Conservation (phyloP, 106 monocot genomes). For the Vanilla planifolia region DNA sequence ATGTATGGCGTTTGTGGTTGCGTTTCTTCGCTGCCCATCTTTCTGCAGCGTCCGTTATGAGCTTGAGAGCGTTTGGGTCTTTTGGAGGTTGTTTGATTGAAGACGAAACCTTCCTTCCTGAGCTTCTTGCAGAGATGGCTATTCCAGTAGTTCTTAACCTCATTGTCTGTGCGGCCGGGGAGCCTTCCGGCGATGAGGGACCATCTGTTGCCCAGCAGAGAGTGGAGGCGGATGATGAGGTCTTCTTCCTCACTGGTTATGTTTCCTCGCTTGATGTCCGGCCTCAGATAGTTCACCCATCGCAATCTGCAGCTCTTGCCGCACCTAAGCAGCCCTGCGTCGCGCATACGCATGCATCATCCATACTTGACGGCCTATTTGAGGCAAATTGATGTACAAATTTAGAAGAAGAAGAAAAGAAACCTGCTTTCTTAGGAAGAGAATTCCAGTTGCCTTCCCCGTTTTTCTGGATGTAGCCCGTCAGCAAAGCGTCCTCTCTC, state of each 20-base stretch:
- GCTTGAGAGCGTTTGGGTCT: background rate
- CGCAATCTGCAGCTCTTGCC: conserved; percentile 34
- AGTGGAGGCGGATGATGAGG: conserved; percentile 31
- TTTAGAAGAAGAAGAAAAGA: background rate
- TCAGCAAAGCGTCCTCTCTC: conserved; percentile 12
- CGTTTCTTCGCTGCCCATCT: too few species aligned
- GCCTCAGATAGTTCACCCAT: conserved; percentile 35
- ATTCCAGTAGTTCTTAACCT: conserved; percentile 39
- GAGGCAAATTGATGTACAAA: background rate
- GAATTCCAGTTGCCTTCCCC: conserved; percentile 20
- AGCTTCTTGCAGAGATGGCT: conserved; percentile 26
- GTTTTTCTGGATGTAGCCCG: conserved; percentile 8
- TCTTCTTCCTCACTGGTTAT: conserved; percentile 30
- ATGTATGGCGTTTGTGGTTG: too few species aligned
- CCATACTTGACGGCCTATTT: too few species aligned
- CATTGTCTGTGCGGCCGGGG: conserved; percentile 41
- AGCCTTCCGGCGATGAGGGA: conserved; percentile 34
- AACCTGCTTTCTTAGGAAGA: conserved; percentile 19
- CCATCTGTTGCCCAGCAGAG: conserved; percentile 35
- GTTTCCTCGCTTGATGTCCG: conserved; percentile 32
- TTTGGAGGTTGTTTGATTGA: conserved; percentile 2
- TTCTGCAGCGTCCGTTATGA: too few species aligned
- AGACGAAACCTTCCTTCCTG: conserved; percentile 1
- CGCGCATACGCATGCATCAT: too few species aligned
- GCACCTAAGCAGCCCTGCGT: conserved; percentile 26